Evolutionary conservation across 768 basidiomycete genomes (phyloP).

Genomic region (Suillus alpinus): DNA sequence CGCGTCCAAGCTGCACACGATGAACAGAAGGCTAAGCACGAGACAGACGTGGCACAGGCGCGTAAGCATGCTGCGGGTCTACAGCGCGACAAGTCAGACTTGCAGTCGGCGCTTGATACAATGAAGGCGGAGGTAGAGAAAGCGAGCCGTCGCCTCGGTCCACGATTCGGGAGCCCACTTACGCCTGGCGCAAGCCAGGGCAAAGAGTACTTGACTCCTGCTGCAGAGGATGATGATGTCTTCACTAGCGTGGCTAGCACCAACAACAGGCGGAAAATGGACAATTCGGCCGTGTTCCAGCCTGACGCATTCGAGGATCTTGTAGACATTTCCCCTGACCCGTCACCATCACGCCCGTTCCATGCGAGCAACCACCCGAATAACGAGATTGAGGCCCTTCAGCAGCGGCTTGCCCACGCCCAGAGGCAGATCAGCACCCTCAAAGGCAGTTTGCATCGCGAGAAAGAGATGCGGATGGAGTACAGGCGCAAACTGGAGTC

Average conservation of each 20-base stretch:
- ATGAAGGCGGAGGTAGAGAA: conserved; percentile 71
- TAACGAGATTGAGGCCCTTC: conserved; percentile 79
- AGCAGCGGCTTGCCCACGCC: conserved; percentile 80
- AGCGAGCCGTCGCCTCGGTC: conserved; percentile 53
- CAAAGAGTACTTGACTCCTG: conserved; percentile 57
- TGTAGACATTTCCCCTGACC: conserved; percentile 57
- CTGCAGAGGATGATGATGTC: conserved; percentile 57
- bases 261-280: conserved; percentile 54
- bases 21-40: conserved; percentile 86
- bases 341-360: conserved; percentile 59
- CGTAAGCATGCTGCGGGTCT: conserved; percentile 84
- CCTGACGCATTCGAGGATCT: conserved; percentile 46
- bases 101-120: conserved; percentile 77
- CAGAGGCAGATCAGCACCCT: conserved; percentile 83
- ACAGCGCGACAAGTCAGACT: conserved; percentile 88
- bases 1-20: conserved; percentile 60
- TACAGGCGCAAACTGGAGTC: conserved; percentile 53
- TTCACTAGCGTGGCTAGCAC: conserved; percentile 65
- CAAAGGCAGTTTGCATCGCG: conserved; percentile 73
- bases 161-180: conserved; percentile 68
- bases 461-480: conserved; percentile 79
- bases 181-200: conserved; percentile 56
- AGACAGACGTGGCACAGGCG: conserved; percentile 91
- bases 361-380: conserved; percentile 70
- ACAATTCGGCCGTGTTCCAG: conserved; percentile 48